phyloP scores from a whole-genome alignment of 2,329 filamentous ascomycete genomes.

The Pseudogymnoascus sp. region DNA sequence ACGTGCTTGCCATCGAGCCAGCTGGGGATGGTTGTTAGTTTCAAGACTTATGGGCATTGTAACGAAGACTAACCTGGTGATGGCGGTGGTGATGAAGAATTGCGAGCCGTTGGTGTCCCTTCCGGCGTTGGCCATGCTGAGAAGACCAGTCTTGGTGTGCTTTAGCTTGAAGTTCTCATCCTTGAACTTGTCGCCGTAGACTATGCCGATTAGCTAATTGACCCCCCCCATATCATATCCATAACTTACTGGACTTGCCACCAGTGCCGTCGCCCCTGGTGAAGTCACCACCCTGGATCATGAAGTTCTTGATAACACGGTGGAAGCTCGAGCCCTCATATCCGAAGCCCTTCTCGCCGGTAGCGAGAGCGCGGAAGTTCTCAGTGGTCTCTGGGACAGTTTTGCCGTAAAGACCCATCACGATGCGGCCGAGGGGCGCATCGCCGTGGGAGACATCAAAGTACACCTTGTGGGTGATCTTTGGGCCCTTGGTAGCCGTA shows the following conservation, averaged over 20 bases:
- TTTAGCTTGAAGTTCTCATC: slow-evolving; percentile 96
- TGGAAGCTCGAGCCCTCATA: slow-evolving; percentile 80
- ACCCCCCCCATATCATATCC: not conserved
- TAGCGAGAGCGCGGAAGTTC: slow-evolving; percentile 74
- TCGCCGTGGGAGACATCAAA: slow-evolving; percentile 78
- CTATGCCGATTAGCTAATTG: slow-evolving; percentile 32
- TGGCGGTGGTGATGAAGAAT: slow-evolving; percentile 83
- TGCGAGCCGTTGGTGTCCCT: slow-evolving; percentile 83
- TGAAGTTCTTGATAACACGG: slow-evolving; percentile 84
- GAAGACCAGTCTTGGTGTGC: slow-evolving; percentile 75
- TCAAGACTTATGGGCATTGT: not conserved
- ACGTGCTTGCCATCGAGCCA: slow-evolving; percentile 83
- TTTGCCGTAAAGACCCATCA: slow-evolving; percentile 81
- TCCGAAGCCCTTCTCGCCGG: slow-evolving; percentile 79
- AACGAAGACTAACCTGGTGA: slow-evolving; percentile 55
- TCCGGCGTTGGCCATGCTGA: slow-evolving; percentile 82
- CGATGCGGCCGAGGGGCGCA: slow-evolving; percentile 64
- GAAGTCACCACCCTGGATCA: slow-evolving; percentile 90
- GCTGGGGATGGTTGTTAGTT: slow-evolving; percentile 35
- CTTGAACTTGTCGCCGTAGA: slow-evolving; percentile 76
- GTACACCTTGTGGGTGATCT: slow-evolving; percentile 93
- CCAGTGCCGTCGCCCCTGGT: slow-evolving; percentile 75
- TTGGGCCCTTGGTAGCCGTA: slow-evolving; percentile 75
- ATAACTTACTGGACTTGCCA: slow-evolving; percentile 69
- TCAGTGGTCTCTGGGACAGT: slow-evolving; percentile 69